Conservation (phyloP, 257 asterid species). For the Nicotiana knightiana region DNA sequence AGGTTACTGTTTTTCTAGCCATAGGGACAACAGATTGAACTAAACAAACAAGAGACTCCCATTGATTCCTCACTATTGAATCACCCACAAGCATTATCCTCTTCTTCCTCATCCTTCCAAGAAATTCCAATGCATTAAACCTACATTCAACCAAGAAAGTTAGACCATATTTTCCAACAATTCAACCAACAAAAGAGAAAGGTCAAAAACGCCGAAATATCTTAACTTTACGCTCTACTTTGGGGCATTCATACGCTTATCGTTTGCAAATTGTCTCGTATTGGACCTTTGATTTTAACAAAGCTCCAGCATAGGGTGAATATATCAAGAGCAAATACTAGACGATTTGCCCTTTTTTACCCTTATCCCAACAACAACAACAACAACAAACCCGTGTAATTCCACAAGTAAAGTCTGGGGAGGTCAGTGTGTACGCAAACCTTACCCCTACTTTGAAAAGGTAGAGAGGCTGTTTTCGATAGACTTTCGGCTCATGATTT, state of each 20-base stretch:
- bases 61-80: constrained; percentile 88
- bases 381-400: no score
- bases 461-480: no score
- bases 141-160: constrained; percentile 26
- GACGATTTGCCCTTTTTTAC: neutral
- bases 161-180: neutral
- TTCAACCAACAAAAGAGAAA: neutral
- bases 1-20: constrained; percentile 58
- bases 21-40: constrained; percentile 76
- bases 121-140: constrained; percentile 84
- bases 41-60: constrained; percentile 93
- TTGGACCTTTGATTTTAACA: neutral
- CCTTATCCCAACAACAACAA: no score
- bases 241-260: neutral
- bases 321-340: neutral
- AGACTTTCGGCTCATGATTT: no score
- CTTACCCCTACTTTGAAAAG: no score
- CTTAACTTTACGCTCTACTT: neutral
- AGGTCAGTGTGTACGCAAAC: rapidly evolving
- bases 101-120: constrained; percentile 81
- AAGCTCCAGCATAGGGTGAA: neutral
- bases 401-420: no score
- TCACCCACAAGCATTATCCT: constrained; percentile 91
- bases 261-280: neutral
- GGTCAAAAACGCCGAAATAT: neutral